Conservation (phyloP, 163 green algal genomes). For the Prototheca cutis region DNA sequence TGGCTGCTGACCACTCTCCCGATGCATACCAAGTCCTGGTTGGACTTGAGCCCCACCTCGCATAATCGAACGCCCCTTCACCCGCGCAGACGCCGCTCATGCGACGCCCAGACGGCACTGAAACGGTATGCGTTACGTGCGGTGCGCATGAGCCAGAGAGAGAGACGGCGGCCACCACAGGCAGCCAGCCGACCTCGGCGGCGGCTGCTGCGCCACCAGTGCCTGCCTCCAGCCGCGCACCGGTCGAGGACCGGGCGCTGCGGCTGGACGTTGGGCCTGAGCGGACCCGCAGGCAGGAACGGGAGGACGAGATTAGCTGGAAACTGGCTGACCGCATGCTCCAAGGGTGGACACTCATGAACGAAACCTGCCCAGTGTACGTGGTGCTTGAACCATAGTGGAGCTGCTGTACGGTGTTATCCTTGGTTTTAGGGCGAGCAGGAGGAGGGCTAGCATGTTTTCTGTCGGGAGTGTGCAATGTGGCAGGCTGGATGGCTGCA, state of each 20-base stretch:
- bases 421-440: background rate
- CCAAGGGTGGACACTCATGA: slow-evolving; percentile 2
- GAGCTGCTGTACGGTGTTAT: background rate
- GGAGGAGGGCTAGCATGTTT: too few species aligned
- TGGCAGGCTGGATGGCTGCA: too few species aligned
- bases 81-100: background rate
- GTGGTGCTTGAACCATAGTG: too few species aligned
- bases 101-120: background rate
- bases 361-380: background rate
- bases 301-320: background rate
- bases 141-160: background rate
- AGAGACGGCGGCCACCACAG: background rate
- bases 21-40: too few species aligned
- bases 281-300: background rate
- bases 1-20: too few species aligned
- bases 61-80: background rate
- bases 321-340: slow-evolving; percentile 2
- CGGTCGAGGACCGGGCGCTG: too few species aligned
- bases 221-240: too few species aligned
- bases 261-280: too few species aligned
- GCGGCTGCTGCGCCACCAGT: too few species aligned
- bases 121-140: background rate
- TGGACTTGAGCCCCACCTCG: too few species aligned
- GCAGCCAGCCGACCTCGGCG: background rate
- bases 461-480: too few species aligned